Base-by-base conservation (phyloP, 768 basidiomycete species). In the Phylloporus rhodoxanthus region DNA sequence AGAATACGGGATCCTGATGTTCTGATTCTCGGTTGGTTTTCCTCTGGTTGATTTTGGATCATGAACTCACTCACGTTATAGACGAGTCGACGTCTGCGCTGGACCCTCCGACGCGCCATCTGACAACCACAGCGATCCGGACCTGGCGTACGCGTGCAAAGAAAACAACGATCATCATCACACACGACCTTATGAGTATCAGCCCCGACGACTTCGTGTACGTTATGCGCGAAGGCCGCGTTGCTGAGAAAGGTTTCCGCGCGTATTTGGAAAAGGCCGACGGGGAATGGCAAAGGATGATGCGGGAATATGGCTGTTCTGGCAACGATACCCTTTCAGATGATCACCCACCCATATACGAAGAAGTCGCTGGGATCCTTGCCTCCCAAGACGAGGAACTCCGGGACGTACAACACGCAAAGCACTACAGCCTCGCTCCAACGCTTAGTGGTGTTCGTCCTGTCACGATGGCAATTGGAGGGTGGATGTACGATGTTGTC, bases 171-270 rank as follows among this genome's bases (percentile, higher is more conserved):
- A 52, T 67, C 17, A 53, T 67, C 19, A 96, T 97, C 64, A 97
- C 95, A 0, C 95, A 98, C 67, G 96, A 98, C 58, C 80, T 98
- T 15, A 84, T 85, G 1, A 89, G 93, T 56, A 87, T 99, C 55
- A 68, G 69, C 19, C 45, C 70, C 0, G 66, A 72, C 13, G 94
- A 97, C 66, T 97, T 96, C 56, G 90, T 96, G 11, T 96, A 98
- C 63, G 88, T 97, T 3, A 82, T 98, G 73, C 81, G 83, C 56
- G 75, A 81, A 17, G 95, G 94, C 0, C 57, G 64, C 0, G 80
- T 96, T 26, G 85, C 85, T 41, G 91, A 98, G 63, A 87, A 91
- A 59, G 96, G 96, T 1, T 95, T 81, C 67, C 80, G 92, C 2
- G 68, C 67, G 2, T 94, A 95, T 61, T 76, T 97, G 44, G 88